Conservation (phyloP, 139 green algal species). For the Parachlorella kessleri region DNA sequence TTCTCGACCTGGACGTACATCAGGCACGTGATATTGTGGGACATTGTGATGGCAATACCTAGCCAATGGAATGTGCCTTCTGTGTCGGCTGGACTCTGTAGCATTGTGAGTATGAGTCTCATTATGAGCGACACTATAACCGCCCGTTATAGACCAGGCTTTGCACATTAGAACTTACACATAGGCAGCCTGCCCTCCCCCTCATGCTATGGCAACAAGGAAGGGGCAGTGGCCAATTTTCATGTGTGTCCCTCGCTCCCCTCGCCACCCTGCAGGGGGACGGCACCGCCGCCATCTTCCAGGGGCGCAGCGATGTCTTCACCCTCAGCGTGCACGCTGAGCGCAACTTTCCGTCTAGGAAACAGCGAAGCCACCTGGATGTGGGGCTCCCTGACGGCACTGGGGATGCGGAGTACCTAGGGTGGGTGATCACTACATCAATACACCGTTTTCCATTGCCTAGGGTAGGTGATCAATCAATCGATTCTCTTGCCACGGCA, state of each 20-base stretch:
- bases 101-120: no score
- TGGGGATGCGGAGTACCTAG: slow-evolving; percentile 66
- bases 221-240: no score
- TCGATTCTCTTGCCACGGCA: no score
- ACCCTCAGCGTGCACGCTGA: slow-evolving; percentile 80
- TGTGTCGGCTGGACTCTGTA: no score
- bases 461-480: not conserved
- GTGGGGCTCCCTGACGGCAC: slow-evolving; percentile 72
- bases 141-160: no score
- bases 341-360: slow-evolving; percentile 86
- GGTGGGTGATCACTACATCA: no score
- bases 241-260: no score
- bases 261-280: slow-evolving; percentile 48
- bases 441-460: not conserved
- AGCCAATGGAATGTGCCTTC: no score
- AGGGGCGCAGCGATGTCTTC: slow-evolving; percentile 46
- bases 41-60: no score
- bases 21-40: no score
- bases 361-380: slow-evolving; percentile 76
- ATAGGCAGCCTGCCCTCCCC: no score
- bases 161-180: not conserved
- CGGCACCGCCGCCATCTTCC: slow-evolving; percentile 66
- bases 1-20: slow-evolving; percentile 94
- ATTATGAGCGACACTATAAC: no score
- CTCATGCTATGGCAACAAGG: not conserved